Conservation (phyloP, 345 rosid species). For the Aethionema arabicum region DNA sequence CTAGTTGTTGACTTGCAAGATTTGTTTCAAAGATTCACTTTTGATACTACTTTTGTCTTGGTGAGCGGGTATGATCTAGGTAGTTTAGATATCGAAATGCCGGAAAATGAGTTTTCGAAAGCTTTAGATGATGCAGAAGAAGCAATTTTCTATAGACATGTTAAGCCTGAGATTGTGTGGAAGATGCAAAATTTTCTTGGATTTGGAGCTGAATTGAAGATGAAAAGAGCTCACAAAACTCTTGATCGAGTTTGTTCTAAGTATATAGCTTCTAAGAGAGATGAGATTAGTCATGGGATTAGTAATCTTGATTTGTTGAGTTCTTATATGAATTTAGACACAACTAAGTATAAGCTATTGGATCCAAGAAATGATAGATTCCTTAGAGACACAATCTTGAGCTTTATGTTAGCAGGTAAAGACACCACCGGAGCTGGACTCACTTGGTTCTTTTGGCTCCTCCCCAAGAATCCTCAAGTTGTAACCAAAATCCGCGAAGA, state of each 20-base stretch:
- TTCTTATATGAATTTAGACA: conserved; percentile 32
- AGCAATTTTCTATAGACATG: conserved; percentile 47
- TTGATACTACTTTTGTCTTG: conserved; percentile 43
- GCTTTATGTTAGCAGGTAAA: conserved; percentile 44
- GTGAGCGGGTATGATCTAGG: conserved; percentile 48
- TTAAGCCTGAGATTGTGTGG: conserved; percentile 42
- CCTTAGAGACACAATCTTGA: conserved; percentile 42
- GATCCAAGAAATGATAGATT: conserved; percentile 35
- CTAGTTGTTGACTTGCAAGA: conserved; percentile 45
- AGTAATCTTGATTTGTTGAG: conserved; percentile 24
- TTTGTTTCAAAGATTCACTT: conserved; percentile 48
- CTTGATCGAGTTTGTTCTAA: conserved; percentile 32
- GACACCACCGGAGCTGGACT: conserved; percentile 49
- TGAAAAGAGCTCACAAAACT: conserved; percentile 35
- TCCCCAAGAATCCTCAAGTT: conserved; percentile 30
- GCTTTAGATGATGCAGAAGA: conserved; percentile 52
- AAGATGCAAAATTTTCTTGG: conserved; percentile 50
- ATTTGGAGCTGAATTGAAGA: conserved; percentile 44
- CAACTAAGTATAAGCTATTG: conserved; percentile 21
- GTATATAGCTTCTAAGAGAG: conserved; percentile 36
- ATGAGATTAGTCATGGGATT: conserved; percentile 9
- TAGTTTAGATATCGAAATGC: conserved; percentile 41
- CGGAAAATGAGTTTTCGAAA: conserved; percentile 35
- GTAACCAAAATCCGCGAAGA: conserved; percentile 42
- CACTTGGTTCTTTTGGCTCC: conserved; percentile 54